Evolutionary conservation across 2,329 filamentous ascomycete genomes (phyloP).

Genomic region (Xylariales sp.): DNA sequence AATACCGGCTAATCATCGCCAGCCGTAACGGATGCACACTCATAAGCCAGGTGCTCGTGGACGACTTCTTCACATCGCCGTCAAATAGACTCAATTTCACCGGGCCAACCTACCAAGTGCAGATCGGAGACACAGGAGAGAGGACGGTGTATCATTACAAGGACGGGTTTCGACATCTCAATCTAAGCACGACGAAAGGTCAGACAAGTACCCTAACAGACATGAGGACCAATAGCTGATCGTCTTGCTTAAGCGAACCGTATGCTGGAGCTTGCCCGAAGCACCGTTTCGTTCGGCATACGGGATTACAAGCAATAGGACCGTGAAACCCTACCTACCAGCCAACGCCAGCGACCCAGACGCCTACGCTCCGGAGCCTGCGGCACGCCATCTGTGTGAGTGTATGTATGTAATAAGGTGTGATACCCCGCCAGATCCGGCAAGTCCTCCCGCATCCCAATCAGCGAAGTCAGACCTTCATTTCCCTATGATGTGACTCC

Average conservation of each 20-base stretch:
- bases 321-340: constrained; percentile 1
- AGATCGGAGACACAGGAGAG: constrained; percentile 32
- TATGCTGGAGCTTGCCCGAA: constrained; percentile 37
- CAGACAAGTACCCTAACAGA: background rate
- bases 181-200: constrained; percentile 34
- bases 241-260: constrained; percentile 26
- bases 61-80: constrained; percentile 34
- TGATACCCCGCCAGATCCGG: constrained; percentile 18
- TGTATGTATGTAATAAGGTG: constrained; percentile 20
- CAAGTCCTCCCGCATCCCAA: constrained; percentile 32
- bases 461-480: constrained; percentile 13
- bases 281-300: constrained; percentile 28
- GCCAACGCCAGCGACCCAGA: constrained; percentile 14
- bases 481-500: constrained; percentile 21
- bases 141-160: constrained; percentile 34
- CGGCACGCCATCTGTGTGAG: constrained; percentile 10
- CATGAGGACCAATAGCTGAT: constrained; percentile 14
- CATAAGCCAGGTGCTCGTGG: constrained; percentile 38
- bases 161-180: constrained; percentile 35
- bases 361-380: constrained; percentile 18
- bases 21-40: constrained; percentile 44
- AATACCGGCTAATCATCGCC: constrained; percentile 41
- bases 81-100: constrained; percentile 29
- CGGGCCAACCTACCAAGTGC: constrained; percentile 36
- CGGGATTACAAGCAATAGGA: constrained; percentile 18